Evolutionary conservation across 305 asterid genomes (phyloP), one percentile per base, ranked within the genome.

Genomic region (Fraxinus platypoda): DNA sequence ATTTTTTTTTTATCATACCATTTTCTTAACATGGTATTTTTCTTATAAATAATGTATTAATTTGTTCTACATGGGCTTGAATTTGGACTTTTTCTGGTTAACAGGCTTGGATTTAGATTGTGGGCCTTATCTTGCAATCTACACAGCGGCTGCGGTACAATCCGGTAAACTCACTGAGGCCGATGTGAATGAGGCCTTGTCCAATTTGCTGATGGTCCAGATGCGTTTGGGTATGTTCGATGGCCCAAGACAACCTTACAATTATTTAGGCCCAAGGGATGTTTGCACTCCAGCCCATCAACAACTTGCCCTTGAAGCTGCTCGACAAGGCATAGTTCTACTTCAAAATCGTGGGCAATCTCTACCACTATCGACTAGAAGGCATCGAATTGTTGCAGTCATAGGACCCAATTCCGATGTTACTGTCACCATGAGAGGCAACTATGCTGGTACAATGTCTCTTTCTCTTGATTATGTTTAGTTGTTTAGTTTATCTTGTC

Each of bases 201-300:
- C 81, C 8, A 94, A 93, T 81, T 80, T 93, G 28, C 52, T 94
- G 57, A 70, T 86, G 0, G 97, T 95, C 74, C 99, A 95, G 74
- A 94, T 94, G 95, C 93, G 98, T 37, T 86, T 95, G 88, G 98
- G 99, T 1, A 91, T 94, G 91, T 92, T 89, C 19, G 98, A 95
- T 80, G 98, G 98, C 35, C 85, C 92, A 3, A 83, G 83, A 75
- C 92, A 87, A 5, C 95, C 93, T 1, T 95, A 90, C 62, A 83
- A 80, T 11, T 78, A 93, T 74, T 80, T 95, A 74, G 98, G 99
- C 82, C 96, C 96, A 15, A 86, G 25, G 26, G 97, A 94, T 26
- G 97, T 95, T 8, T 95, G 99, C 76, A 86, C 90, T 0, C 85
- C 91, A 3, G 92, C 97, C 87, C 98, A 95, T 88, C 87, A 92